Evolutionary conservation across 2,329 filamentous ascomycete species (phyloP), one percentile per base, ranked within the genome.

Genomic region (Colletotrichum costaricense): DNA sequence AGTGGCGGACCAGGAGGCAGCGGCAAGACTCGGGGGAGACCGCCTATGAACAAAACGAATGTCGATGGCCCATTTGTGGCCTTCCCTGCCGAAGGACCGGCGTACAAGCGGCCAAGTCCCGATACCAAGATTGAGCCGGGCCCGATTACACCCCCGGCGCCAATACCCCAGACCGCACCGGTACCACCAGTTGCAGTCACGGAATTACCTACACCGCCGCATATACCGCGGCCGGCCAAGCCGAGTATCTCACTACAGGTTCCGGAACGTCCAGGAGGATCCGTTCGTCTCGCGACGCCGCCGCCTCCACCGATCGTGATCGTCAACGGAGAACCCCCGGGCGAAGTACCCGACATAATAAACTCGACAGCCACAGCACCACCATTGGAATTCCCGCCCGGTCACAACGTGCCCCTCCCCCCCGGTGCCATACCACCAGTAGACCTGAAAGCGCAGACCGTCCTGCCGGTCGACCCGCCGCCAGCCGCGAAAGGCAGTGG

Each of bases 1-100:
- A 91, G 91, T 75, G 90, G 88, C 72, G 89, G 89, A 19, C 86
- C 88, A 52, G 86, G 91, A 14, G 84, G 89, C 1, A 68, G 65
- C 4, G 92, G 93, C 2, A 97, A 95, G 80, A 87, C 93, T 16
- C 88, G 95, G 76, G 95, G 95, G 7, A 88, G 95, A 72, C 95
- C 95, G 55, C 94, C 94, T 0, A 93, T 92, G 69, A 94, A 93
- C 77, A 85, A 77, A 72, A 80, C 78, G 73, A 87, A 88, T 0
- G 87, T 90, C 16, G 91, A 94, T 75, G 91, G 91, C 0, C 91
- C 93, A 0, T 94, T 92, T 76, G 91, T 91, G 5, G 92, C 93
- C 0, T 93, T 93, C 75, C 91, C 92, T 12, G 77, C 82, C 4
- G 90, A 89, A 16, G 91, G 90, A 75, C 88, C 89, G 35, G 82